Evolutionary conservation across 805 yeast genomes (phyloP), one percentile per base, ranked within the genome.

Genomic region (Yarrowia keelungensis): DNA sequence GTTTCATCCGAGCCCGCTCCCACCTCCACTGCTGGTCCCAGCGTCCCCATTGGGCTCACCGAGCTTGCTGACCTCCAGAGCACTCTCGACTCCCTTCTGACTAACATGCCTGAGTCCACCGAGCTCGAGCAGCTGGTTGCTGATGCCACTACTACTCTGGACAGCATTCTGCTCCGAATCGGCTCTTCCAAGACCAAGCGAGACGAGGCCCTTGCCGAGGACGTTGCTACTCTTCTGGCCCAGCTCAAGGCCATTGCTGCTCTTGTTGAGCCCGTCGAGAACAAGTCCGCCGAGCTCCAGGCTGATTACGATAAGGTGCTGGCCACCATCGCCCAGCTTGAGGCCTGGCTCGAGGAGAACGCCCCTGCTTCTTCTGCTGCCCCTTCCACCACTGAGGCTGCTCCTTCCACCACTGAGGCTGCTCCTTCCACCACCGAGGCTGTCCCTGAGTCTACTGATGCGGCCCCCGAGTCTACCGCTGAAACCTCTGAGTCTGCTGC

Each of bases 261-360:
- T 9, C n/a, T n/a, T 8, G 12, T 43, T 8, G 46, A 43, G 22
- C 22, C 46, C n/a, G 22, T 43, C 22, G 46, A 43, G 22, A n/a
- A 43, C 46, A 43, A 43, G 46, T 11, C 50, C 9, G 35, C 50
- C 15, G 50, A 46, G 35, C 50, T 22, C 7, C 50, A 46, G 50
- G 35, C 50, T 11, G 49, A 45, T 45, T 26, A 19, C 14, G 49
- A 45, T 14, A 45, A 45, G 14, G 15, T 45, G 32, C 10, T 10
- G 11, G 14, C 26, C 8, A 10, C 10, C 15, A 45, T 45, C 19
- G 49, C 26, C 15, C 32, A 45, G 26, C 49, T 45, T 14, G 49
- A 45, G 26, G 26, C 26, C 11, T 45, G 49, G 49, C 26, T 45
- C 14, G 49, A 16, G 3, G 49, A 45, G 49, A 45, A 45, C 15